Percentiles rank a stretch among this genome's conserved stretches.
Conservation (phyloP, 2,329 filamentous ascomycete species). For the Aspergillus sclerotialis region DNA sequence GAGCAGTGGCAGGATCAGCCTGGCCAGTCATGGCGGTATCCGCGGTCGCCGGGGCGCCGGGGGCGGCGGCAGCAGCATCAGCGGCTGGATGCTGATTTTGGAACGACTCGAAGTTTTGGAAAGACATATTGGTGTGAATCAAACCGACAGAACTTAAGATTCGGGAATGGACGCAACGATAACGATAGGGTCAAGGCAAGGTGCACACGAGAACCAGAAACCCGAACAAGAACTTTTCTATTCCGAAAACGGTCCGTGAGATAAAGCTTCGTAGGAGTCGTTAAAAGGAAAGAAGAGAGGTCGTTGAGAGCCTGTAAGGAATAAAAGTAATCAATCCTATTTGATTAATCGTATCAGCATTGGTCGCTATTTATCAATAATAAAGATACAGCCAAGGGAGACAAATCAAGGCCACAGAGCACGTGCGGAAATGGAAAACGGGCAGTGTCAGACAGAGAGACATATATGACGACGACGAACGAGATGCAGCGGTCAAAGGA, state of each 20-base stretch:
- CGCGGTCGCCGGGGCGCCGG: conserved; percentile 42
- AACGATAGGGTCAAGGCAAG: conserved; percentile 10
- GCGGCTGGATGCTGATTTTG: conserved; percentile 54
- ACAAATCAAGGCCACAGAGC: no score
- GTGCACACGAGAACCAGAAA: conserved; percentile 15
- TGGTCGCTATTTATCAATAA: not conserved
- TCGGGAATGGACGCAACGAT: conserved; percentile 19
- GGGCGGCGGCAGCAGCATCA: conserved; percentile 43
- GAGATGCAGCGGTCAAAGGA: no score
- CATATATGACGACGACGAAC: no score
- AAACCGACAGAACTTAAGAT: conserved; percentile 11
- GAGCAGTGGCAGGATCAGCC: conserved; percentile 48
- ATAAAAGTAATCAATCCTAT: not conserved
- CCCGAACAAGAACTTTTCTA: conserved; percentile 19
- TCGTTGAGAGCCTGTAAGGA: not conserved
- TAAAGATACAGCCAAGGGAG: not conserved
- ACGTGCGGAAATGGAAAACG: no score
- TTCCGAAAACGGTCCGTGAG: conserved; percentile 27
- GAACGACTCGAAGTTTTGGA: conserved; percentile 59
- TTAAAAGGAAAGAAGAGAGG: conserved; percentile 28
- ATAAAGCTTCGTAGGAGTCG: conserved; percentile 33
- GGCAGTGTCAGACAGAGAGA: no score
- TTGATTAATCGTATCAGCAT: not conserved
- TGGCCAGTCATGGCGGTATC: conserved; percentile 51
- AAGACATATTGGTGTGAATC: conserved; percentile 50